A percentile compares a stretch with the other conserved stretches of the same genome.
Conservation (phyloP, 2,329 filamentous ascomycete species). For the Trichoderma sp. region DNA sequence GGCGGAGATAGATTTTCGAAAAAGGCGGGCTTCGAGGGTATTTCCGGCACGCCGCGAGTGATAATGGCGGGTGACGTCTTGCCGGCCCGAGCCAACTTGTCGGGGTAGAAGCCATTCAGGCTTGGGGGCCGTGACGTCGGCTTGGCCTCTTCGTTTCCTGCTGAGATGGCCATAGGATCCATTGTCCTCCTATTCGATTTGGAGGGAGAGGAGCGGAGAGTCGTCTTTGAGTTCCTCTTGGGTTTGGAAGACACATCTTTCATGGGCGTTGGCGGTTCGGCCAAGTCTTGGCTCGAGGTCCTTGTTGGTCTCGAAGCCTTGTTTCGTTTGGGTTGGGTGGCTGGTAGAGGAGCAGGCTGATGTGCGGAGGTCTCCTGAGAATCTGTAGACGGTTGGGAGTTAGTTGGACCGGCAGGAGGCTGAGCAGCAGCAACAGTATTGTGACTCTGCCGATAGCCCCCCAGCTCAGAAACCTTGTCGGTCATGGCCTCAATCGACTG, state of each 20-base stretch:
- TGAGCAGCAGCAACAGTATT: not conserved
- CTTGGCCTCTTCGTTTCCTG: slow-evolving; percentile 38
- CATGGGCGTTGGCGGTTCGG: slow-evolving; percentile 8
- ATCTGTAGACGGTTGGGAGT: not conserved
- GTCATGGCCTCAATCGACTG: slow-evolving; percentile 55
- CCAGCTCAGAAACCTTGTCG: slow-evolving; percentile 38
- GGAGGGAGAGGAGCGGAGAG: slow-evolving; percentile 33
- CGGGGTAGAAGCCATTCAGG: slow-evolving; percentile 38
- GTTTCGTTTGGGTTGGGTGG: not conserved
- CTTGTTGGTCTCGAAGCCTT: slow-evolving; percentile 1
- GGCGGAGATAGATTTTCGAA: slow-evolving; percentile 45
- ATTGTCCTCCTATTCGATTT: slow-evolving; percentile 39
- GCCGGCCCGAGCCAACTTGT: slow-evolving; percentile 42
- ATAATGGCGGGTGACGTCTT: slow-evolving; percentile 37
- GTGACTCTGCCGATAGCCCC: slow-evolving; percentile 7
- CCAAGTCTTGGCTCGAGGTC: slow-evolving; percentile 5
- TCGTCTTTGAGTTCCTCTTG: slow-evolving; percentile 32
- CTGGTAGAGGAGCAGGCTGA: not conserved
- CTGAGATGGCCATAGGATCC: slow-evolving; percentile 38
- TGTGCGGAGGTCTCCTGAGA: not conserved
- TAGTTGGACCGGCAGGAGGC: not conserved
- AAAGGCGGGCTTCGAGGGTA: slow-evolving; percentile 43
- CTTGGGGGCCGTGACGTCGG: slow-evolving; percentile 39
- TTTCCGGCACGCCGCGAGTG: slow-evolving; percentile 40
- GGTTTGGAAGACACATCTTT: slow-evolving; percentile 24